Percentiles rank a stretch among this genome's conserved stretches.
phyloP scores from a whole-genome alignment of 306 rosid species.

The Vicia sativa region DNA sequence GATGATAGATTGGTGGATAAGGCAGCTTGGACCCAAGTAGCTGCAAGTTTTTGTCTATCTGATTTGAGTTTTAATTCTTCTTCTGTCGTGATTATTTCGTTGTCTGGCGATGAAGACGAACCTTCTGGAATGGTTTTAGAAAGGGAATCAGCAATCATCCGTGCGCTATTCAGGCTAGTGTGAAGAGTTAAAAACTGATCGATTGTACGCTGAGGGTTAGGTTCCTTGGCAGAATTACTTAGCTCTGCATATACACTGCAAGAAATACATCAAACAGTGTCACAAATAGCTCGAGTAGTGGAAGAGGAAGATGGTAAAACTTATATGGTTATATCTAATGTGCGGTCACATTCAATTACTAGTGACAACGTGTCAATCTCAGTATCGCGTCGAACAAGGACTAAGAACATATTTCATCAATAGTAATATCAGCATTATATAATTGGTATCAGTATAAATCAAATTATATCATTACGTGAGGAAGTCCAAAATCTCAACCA shows the following conservation, averaged over 20 bases:
- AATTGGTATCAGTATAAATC: neutral
- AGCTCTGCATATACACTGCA: conserved; percentile 80
- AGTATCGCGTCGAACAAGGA: too few relatives aligned
- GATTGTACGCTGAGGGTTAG: conserved; percentile 74
- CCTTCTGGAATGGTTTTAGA: conserved; percentile 53
- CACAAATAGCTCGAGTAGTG: conserved; percentile 22
- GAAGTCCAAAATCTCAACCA: neutral
- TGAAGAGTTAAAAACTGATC: conserved; percentile 84
- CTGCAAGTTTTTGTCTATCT: conserved; percentile 64
- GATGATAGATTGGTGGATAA: conserved; percentile 74
- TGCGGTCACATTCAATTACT: too few relatives aligned
- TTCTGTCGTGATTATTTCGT: conserved; percentile 60
- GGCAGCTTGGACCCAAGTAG: conserved; percentile 92
- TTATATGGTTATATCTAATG: too few relatives aligned
- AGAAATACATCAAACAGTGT: conserved; percentile 31
- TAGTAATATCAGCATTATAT: neutral
- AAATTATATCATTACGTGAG: neutral
- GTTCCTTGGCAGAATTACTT: conserved; percentile 71
- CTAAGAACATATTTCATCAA: neutral
- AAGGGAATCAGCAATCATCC: conserved; percentile 62
- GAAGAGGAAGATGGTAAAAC: neutral
- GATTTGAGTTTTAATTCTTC: conserved; percentile 63
- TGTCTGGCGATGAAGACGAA: conserved; percentile 60
- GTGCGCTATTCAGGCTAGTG: conserved; percentile 58
- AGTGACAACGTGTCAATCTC: too few relatives aligned